These are phyloP conservation scores for Limnanthes douglasii DNA, from an alignment of 345 rosid genomes.

Conservation along the genomic window DNA sequence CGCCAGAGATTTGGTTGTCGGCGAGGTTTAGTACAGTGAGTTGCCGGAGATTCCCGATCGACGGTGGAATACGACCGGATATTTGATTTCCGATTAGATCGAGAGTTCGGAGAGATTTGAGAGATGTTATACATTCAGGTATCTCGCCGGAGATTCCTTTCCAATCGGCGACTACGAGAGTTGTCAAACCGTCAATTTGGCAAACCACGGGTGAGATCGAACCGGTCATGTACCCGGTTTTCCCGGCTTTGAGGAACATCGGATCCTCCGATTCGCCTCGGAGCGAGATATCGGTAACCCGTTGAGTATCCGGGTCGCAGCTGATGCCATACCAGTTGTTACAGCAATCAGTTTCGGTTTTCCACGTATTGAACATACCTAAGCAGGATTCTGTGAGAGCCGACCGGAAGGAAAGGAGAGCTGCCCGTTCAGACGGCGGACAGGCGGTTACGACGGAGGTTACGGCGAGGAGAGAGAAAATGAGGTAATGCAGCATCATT, in stretches of 20 bases:
- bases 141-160: constrained; percentile 17
- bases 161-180: constrained; percentile 18
- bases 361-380: too few species aligned
- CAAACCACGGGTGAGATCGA: background rate
- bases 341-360: too few species aligned
- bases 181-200: background rate
- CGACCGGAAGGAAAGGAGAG: background rate
- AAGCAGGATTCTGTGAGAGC: background rate
- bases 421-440: background rate
- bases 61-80: constrained; percentile 13
- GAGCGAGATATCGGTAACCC: background rate
- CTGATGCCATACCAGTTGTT: background rate
- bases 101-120: constrained; percentile 11
- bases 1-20: constrained; percentile 9
- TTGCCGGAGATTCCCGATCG: constrained; percentile 11
- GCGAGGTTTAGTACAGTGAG: constrained; percentile 18
- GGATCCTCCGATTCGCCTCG: background rate
- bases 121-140: constrained; percentile 10
- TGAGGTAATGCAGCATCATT: too few species aligned
- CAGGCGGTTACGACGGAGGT: background rate
- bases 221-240: background rate
- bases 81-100: constrained; percentile 17
- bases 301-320: background rate
- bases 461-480: too few species aligned
- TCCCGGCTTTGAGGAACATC: background rate